These are phyloP conservation scores for Gnomoniopsis smithogilvyi DNA, from an alignment of 2,329 filamentous ascomycete genomes.

Conservation along the genomic window DNA sequence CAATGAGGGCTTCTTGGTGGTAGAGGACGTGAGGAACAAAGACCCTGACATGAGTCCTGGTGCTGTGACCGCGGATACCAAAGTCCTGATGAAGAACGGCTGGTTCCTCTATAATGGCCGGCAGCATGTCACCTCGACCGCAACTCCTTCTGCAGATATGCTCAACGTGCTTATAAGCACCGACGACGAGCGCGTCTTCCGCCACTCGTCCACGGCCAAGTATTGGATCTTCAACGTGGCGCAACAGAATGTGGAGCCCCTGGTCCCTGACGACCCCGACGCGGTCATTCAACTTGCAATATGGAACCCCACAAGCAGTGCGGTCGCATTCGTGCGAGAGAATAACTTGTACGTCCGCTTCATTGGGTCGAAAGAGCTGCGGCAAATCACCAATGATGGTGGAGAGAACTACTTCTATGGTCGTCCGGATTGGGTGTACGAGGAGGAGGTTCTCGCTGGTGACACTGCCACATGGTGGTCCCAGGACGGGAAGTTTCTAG, in stretches of 20 bases:
- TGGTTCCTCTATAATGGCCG: conserved; percentile 59
- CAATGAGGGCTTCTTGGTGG: conserved; percentile 73
- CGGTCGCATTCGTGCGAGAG: conserved; percentile 81
- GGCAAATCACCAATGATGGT: conserved; percentile 81
- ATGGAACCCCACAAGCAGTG: conserved; percentile 86
- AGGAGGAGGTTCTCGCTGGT: conserved; percentile 74
- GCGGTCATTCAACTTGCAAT: conserved; percentile 76
- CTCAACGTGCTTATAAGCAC: conserved; percentile 84
- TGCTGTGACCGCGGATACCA: conserved; percentile 45
- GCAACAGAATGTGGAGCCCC: conserved; percentile 70
- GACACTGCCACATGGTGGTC: conserved; percentile 96
- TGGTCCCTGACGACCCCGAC: conserved; percentile 66
- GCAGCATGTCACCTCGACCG: conserved; percentile 54
- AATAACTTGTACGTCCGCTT: conserved; percentile 88
- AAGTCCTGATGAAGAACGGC: conserved; percentile 70
- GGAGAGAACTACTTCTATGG: conserved; percentile 90
- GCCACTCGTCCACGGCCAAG: conserved; percentile 79
- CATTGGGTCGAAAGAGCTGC: conserved; percentile 52
- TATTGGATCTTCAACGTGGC: conserved; percentile 94
- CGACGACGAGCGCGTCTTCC: conserved; percentile 72
- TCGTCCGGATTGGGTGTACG: conserved; percentile 96
- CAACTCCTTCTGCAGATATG: conserved; percentile 77
- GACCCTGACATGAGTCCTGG: conserved; percentile 29
- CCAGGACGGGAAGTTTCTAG: conserved; percentile 80
- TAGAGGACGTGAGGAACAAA: conserved; percentile 73